Conservation (phyloP, 129 eudicot species). For the Escallonia herrerae region DNA sequence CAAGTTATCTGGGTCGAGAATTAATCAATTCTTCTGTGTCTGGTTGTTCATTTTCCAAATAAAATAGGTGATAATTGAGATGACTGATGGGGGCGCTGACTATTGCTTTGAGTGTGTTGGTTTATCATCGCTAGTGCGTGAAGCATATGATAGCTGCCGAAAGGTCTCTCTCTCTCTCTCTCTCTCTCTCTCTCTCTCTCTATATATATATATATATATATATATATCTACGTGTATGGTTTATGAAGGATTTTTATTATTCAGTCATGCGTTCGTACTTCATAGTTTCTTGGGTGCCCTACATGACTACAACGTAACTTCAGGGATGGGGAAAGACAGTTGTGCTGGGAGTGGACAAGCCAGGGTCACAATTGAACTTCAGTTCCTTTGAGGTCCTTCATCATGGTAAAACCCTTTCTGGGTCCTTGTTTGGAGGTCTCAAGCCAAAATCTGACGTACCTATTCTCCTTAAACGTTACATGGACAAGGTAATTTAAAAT, state of each 20-base stretch:
- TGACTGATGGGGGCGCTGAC: too few species aligned
- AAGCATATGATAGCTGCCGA: constrained; percentile 37
- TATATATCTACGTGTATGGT: too few species aligned
- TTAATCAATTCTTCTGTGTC: too few species aligned
- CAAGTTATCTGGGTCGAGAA: too few species aligned
- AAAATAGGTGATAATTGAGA: too few species aligned
- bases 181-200: neutral
- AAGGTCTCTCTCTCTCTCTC: constrained; percentile 23
- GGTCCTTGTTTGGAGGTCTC: constrained; percentile 37
- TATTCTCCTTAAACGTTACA: constrained; percentile 24
- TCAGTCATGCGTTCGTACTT: too few species aligned
- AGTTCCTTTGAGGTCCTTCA: constrained; percentile 21
- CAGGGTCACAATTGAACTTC: constrained; percentile 21
- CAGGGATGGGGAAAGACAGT: constrained; percentile 57
- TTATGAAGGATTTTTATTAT: too few species aligned
- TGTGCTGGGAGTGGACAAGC: constrained; percentile 40
- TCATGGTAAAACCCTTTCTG: constrained; percentile 23
- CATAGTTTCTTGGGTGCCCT: neutral
- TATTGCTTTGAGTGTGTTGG: too few species aligned
- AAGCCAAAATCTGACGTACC: constrained; percentile 42
- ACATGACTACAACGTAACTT: neutral
- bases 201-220: too few species aligned
- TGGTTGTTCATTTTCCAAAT: too few species aligned
- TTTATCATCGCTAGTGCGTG: constrained; percentile 16
- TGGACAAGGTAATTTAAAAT: constrained; percentile 30